Conservation (phyloP, 768 basidiomycete genomes). For the Lactifluus echinatus region DNA sequence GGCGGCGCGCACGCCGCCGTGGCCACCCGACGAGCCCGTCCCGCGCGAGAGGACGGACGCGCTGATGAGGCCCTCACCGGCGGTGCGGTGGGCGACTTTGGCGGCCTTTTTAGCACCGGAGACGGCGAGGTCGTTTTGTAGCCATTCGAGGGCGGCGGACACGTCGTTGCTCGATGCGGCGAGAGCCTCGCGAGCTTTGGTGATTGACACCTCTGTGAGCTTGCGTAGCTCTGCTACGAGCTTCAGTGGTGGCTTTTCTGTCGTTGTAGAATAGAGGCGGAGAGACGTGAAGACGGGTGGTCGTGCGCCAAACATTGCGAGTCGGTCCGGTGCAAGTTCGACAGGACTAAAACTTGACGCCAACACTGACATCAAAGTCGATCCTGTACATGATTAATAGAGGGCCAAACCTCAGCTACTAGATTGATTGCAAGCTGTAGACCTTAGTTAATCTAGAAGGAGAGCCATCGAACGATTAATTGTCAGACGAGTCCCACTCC, state of each 20-base stretch:
- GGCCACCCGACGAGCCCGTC: constrained; percentile 30
- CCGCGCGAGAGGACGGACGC: constrained; percentile 67
- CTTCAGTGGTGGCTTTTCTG: constrained; percentile 54
- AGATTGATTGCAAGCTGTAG: too few species aligned
- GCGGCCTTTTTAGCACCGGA: constrained; percentile 75
- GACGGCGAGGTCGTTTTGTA: constrained; percentile 60
- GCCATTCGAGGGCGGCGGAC: constrained; percentile 67
- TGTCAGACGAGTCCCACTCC: too few species aligned
- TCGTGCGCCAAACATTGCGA: constrained; percentile 4
- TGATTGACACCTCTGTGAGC: constrained; percentile 70
- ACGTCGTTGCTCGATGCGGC: constrained; percentile 64
- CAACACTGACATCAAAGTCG: too few species aligned
- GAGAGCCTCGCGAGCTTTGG: constrained; percentile 86
- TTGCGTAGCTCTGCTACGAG: constrained; percentile 84
- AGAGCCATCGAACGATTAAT: too few species aligned
- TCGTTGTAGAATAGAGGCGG: constrained; percentile 44
- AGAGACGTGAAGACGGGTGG: constrained; percentile 14
- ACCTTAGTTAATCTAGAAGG: too few species aligned
- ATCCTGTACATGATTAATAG: too few species aligned
- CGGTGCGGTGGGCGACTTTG: constrained; percentile 67
- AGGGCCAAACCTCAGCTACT: too few species aligned
- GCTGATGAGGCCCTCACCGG: constrained; percentile 74
- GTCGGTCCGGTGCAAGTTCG: too few species aligned
- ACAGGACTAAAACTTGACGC: too few species aligned
- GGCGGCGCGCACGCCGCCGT: constrained; percentile 57